Percentiles rank a stretch among this genome's conserved stretches.
phyloP scores from a whole-genome alignment of 1,284 basidiomycete species.

The Wolfiporia cocos region DNA sequence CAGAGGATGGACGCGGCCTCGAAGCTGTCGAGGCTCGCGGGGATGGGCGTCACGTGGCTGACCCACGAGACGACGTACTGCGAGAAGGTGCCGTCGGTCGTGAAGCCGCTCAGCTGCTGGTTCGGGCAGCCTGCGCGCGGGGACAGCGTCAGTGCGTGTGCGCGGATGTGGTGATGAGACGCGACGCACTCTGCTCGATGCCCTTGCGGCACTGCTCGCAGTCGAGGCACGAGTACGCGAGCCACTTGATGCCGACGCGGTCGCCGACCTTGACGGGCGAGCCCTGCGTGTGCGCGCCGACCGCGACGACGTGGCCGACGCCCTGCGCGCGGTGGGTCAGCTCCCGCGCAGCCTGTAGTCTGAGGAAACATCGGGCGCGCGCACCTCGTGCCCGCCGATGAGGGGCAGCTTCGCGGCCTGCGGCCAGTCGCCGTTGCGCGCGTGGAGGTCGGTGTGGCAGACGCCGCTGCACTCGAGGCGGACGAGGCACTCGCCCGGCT shows the following conservation, averaged over 20 bases:
- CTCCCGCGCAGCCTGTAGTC: no score
- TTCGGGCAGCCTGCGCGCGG: slow-evolving; percentile 47
- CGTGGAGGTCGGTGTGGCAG: slow-evolving; percentile 81
- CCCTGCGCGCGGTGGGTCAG: slow-evolving; percentile 30
- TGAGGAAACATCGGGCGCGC: neutral
- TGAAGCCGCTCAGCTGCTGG: slow-evolving; percentile 65
- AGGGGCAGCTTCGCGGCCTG: slow-evolving; percentile 61
- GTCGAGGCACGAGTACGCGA: slow-evolving; percentile 39
- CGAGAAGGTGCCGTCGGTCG: slow-evolving; percentile 79
- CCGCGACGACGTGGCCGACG: slow-evolving; percentile 71
- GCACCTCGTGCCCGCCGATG: slow-evolving; percentile 76
- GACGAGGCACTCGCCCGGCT: slow-evolving; percentile 78
- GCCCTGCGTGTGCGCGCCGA: slow-evolving; percentile 58
- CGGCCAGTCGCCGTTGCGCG: slow-evolving; percentile 70
- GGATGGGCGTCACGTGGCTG: slow-evolving; percentile 65
- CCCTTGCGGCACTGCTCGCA: slow-evolving; percentile 76
- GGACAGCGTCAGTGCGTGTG: no score
- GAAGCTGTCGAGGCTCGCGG: slow-evolving; percentile 55
- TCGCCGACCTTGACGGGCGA: slow-evolving; percentile 70
- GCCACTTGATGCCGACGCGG: slow-evolving; percentile 86
- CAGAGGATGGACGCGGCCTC: slow-evolving; percentile 82
- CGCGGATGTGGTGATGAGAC: no score
- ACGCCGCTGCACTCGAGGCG: slow-evolving; percentile 70
- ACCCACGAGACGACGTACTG: slow-evolving; percentile 55
- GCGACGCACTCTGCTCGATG: slow-evolving; percentile 54